phyloP scores from a whole-genome alignment of 345 rosid genomes.

The Melastoma malabathricum region DNA sequence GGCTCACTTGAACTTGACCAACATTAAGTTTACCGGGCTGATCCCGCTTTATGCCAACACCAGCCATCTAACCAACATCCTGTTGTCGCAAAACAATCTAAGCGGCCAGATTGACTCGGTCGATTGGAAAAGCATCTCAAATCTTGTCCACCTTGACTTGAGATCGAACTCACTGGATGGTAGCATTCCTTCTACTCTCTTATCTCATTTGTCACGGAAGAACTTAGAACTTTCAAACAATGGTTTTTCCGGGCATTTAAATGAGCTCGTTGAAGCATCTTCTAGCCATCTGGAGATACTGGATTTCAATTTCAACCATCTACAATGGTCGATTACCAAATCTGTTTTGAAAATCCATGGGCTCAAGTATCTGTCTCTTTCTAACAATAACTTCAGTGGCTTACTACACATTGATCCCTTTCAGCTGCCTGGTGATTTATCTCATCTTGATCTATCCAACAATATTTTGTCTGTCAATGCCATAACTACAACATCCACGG shows the following conservation, averaged over 20 bases:
- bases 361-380: slow-evolving; percentile 19
- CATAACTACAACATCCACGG: background rate
- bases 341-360: slow-evolving; percentile 11
- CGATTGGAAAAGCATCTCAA: slow-evolving; percentile 14
- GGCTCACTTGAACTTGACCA: slow-evolving; percentile 18
- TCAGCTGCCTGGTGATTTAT: background rate
- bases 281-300: slow-evolving; percentile 14
- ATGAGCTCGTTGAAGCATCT: slow-evolving; percentile 2
- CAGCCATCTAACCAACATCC: slow-evolving; percentile 12
- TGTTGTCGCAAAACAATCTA: slow-evolving; percentile 16
- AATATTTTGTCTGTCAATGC: slow-evolving; percentile 2
- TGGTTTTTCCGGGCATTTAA: slow-evolving; percentile 17
- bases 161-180: slow-evolving; percentile 11
- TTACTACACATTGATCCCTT: background rate
- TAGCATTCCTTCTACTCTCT: slow-evolving; percentile 15
- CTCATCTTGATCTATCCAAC: slow-evolving; percentile 2
- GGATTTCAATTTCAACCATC: slow-evolving; percentile 29
- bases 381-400: slow-evolving; percentile 3
- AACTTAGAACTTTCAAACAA: slow-evolving; percentile 12
- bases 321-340: slow-evolving; percentile 21
- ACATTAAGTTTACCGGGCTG: slow-evolving; percentile 17
- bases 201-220: slow-evolving; percentile 6
- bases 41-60: slow-evolving; percentile 16
- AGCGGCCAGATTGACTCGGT: slow-evolving; percentile 13
- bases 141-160: slow-evolving; percentile 16